A percentile compares a stretch with the other conserved stretches of the same genome.
Conservation (phyloP, 1,284 basidiomycete species). For the Ustilago esculenta region DNA sequence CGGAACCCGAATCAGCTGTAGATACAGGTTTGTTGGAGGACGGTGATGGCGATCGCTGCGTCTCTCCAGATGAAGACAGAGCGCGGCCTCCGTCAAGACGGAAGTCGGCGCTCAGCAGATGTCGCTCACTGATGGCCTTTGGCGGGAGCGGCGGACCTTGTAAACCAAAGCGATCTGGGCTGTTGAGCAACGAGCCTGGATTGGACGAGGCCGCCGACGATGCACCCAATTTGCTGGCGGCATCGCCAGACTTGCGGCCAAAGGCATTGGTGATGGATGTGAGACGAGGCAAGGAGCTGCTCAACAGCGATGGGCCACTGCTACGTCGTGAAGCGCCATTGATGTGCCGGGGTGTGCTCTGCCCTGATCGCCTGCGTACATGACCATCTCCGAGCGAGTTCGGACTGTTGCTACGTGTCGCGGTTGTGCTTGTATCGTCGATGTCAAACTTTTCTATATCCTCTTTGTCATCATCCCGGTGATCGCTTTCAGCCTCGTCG, state of each 20-base stretch:
- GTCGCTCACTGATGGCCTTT: constrained; percentile 57
- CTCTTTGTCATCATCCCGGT: constrained; percentile 44
- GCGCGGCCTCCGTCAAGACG: constrained; percentile 44
- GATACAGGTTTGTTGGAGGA: background rate
- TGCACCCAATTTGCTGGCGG: constrained; percentile 1
- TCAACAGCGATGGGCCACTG: constrained; percentile 24
- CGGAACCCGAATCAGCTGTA: background rate
- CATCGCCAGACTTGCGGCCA: constrained; percentile 18
- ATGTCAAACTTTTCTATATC: constrained; percentile 63
- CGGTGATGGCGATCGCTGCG: background rate
- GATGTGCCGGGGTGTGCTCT: constrained; percentile 24
- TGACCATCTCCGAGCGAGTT: constrained; percentile 30
- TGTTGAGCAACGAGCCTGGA: constrained; percentile 42
- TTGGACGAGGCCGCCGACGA: constrained; percentile 26
- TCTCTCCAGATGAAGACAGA: background rate
- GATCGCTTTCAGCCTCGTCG: constrained; percentile 28
- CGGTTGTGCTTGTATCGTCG: constrained; percentile 57
- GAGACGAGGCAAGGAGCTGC: constrained; percentile 30
- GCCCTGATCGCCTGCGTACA: constrained; percentile 29
- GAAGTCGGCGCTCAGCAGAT: constrained; percentile 60
- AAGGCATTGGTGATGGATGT: constrained; percentile 34
- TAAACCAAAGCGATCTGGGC: constrained; percentile 59
- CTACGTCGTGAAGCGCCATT: constrained; percentile 22
- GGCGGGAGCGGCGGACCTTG: constrained; percentile 60
- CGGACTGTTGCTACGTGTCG: constrained; percentile 49